These are phyloP conservation scores for Mortierella sp. DNA, from an alignment of 371 early-diverging fungal species.

Conservation along the genomic window DNA sequence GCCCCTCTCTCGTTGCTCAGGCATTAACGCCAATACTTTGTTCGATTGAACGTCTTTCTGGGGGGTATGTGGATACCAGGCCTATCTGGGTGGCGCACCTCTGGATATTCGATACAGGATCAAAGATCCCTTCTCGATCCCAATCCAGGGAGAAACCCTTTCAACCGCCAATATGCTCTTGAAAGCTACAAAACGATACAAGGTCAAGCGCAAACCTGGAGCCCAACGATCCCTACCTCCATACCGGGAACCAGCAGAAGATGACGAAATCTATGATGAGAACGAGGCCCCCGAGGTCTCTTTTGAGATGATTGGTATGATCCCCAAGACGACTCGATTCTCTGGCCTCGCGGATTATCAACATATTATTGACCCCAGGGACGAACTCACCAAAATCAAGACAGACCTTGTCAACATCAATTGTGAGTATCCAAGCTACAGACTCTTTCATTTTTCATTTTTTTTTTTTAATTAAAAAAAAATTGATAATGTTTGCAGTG, in stretches of 20 bases:
- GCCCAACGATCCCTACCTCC: conserved; percentile 29
- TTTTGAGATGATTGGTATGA: conserved; percentile 28
- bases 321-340: conserved; percentile 39
- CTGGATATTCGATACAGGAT: conserved; percentile 38
- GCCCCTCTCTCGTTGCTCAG: too few species aligned
- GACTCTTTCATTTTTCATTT: background rate
- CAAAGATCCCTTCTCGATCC: conserved; percentile 43
- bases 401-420: conserved; percentile 35
- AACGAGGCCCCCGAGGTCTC: conserved; percentile 25
- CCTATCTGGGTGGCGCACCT: conserved; percentile 44
- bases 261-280: conserved; percentile 31
- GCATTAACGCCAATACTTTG: too few species aligned
- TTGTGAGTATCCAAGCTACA: conserved; percentile 21
- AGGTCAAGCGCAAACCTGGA: conserved; percentile 39
- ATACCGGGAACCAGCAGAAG: conserved; percentile 32
- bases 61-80: conserved; percentile 6
- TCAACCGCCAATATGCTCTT: conserved; percentile 35
- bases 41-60: too few species aligned
- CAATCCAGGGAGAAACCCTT: conserved; percentile 42
- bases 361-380: conserved; percentile 38
- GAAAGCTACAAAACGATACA: conserved; percentile 44
- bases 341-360: conserved; percentile 46
- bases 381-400: conserved; percentile 36
- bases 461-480: background rate
- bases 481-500: background rate